Evolutionary conservation across 495 filamentous ascomycete genomes (phyloP).

Genomic region (Daldinia vernicosa): DNA sequence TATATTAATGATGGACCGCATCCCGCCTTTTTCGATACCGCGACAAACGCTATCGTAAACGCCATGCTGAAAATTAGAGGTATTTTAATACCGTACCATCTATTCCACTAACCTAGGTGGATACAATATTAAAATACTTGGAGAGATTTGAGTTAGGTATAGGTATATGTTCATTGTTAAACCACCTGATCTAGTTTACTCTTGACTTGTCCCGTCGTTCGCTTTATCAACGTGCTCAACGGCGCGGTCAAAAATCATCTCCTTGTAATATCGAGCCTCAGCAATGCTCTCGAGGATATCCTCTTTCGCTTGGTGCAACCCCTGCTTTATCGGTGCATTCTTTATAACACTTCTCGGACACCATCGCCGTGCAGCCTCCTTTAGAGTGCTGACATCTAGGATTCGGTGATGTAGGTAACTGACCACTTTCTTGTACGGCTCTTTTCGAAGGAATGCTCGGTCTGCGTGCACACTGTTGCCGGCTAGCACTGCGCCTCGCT

Average conservation of each 20-base stretch:
- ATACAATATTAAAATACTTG: too few relatives aligned
- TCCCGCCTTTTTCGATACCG: neutral
- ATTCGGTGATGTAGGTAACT: conserved; percentile 88
- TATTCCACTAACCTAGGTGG: too few relatives aligned
- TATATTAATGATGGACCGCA: neutral
- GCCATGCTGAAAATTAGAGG: neutral
- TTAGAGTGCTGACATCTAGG: conserved; percentile 88
- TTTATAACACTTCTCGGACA: conserved; percentile 65
- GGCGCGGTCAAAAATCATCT: conserved; percentile 62
- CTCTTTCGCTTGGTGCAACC: conserved; percentile 80
- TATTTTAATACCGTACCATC: neutral
- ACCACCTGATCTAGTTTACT: neutral
- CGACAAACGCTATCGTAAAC: neutral
- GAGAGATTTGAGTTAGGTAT: too few relatives aligned
- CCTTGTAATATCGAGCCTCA: conserved; percentile 84
- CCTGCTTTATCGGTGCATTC: conserved; percentile 73
- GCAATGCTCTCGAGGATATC: conserved; percentile 96
- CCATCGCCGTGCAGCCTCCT: conserved; percentile 90
- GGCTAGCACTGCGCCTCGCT: conserved; percentile 75
- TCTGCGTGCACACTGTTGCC: conserved; percentile 95
- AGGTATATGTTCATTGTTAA: neutral
- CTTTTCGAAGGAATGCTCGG: conserved; percentile 77
- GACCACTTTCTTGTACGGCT: conserved; percentile 75
- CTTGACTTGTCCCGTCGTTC: neutral
- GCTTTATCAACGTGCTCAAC: neutral